A percentile compares a stretch with the other conserved stretches of the same genome.
phyloP scores from a whole-genome alignment of 768 basidiomycete genomes.

The Rhizopogon sp. region DNA sequence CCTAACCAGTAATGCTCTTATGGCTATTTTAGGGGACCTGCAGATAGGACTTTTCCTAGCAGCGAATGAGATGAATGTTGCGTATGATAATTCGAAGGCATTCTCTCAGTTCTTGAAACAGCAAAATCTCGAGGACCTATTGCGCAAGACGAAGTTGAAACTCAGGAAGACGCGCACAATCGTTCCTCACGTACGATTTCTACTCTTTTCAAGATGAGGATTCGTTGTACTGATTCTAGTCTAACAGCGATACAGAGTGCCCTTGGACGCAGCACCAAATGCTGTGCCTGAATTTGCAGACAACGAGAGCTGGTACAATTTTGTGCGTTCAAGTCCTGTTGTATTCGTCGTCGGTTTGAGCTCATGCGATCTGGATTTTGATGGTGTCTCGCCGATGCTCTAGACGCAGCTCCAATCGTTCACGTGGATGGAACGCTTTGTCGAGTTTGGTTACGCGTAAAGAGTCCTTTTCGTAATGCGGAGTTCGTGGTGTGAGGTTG shows the following conservation, averaged over 20 bases:
- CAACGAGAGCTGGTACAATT: constrained; percentile 29
- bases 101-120: constrained; percentile 31
- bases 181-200: constrained; percentile 33
- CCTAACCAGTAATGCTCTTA: background rate
- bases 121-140: constrained; percentile 17
- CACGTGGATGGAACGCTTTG: constrained; percentile 23
- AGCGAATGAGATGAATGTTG: constrained; percentile 8
- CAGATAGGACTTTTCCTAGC: constrained; percentile 5
- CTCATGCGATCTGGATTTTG: background rate
- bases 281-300: constrained; percentile 30
- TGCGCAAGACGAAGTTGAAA: constrained; percentile 16
- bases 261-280: constrained; percentile 17
- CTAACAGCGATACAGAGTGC: constrained; percentile 28
- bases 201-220: background rate
- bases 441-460: constrained; percentile 14
- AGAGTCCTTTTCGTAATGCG: background rate
- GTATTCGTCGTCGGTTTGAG: background rate
- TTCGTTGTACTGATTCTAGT: background rate
- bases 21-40: background rate
- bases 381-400: background rate
- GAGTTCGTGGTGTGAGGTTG: too few species aligned
- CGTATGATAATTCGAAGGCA: constrained; percentile 33
- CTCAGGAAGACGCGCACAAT: constrained; percentile 26
- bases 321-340: constrained; percentile 14
- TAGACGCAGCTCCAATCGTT: constrained; percentile 15